phyloP scores from a whole-genome alignment of 1,284 basidiomycete species.

The Pseudozyma thailandica region DNA sequence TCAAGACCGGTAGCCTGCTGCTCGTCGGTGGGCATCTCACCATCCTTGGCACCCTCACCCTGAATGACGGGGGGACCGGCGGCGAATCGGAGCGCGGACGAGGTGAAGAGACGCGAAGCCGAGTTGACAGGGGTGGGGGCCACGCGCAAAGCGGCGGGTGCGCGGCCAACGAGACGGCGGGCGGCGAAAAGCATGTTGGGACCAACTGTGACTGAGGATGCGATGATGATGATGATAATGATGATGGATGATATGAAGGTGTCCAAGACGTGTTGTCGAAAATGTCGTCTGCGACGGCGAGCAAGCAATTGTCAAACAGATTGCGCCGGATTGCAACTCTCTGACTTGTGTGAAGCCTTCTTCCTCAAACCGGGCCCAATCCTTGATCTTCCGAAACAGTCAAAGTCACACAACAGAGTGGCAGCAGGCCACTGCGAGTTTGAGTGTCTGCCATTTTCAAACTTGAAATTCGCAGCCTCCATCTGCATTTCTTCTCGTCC shows the following conservation, averaged over 20 bases:
- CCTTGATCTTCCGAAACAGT: slow-evolving; percentile 42
- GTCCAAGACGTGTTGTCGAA: slow-evolving; percentile 6
- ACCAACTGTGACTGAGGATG: slow-evolving; percentile 1
- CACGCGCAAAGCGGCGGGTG: slow-evolving; percentile 45
- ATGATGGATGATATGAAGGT: slow-evolving; percentile 2
- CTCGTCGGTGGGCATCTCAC: slow-evolving; percentile 83
- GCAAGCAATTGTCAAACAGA: neutral
- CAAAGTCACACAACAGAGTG: neutral
- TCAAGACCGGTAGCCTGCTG: slow-evolving; percentile 96
- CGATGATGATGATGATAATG: slow-evolving; percentile 12
- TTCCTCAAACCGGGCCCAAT: neutral
- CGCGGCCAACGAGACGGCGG: slow-evolving; percentile 46
- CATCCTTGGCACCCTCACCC: slow-evolving; percentile 79
- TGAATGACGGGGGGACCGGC: slow-evolving; percentile 75
- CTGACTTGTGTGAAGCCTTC: neutral
- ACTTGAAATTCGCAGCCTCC: neutral
- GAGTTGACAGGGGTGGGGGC: slow-evolving; percentile 39
- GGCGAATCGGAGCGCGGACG: slow-evolving; percentile 53
- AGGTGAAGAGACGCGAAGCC: slow-evolving; percentile 50
- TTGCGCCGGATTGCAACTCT: neutral
- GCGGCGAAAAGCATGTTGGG: slow-evolving; percentile 50
- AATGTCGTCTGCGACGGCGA: slow-evolving; percentile 24
- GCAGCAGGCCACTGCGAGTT: slow-evolving; percentile 5
- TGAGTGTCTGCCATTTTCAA: slow-evolving; percentile 10
- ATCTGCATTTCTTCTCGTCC: neutral